These are phyloP conservation scores for Fusarium pseudocircinatum DNA, from an alignment of 2,329 filamentous ascomycete genomes.

Conservation along the genomic window DNA sequence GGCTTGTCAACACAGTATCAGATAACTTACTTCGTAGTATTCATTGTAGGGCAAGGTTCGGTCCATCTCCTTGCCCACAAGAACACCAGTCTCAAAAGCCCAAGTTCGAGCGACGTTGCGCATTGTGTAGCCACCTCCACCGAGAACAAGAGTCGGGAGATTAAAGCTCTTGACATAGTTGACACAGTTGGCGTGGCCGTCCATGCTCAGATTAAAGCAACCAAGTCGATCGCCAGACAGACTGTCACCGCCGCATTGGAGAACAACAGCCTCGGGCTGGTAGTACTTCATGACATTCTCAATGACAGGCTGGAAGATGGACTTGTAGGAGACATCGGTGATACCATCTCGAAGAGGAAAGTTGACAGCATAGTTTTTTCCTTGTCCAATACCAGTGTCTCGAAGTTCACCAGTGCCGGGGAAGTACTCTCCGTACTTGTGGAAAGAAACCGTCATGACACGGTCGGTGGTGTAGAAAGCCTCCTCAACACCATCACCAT, in stretches of 20 bases:
- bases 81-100: conserved; percentile 93
- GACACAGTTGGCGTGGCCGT: conserved; percentile 93
- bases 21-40: conserved; percentile 78
- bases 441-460: conserved; percentile 92
- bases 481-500: conserved; percentile 92
- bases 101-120: conserved; percentile 96
- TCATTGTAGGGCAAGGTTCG: conserved; percentile 93
- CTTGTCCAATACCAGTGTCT: conserved; percentile 86
- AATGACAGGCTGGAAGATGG: conserved; percentile 91
- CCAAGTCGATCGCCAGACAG: conserved; percentile 93
- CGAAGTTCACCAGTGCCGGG: conserved; percentile 89
- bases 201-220: conserved; percentile 98
- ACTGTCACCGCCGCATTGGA: conserved; percentile 96
- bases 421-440: conserved; percentile 98
- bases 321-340: conserved; percentile 87
- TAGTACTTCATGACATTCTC: conserved; percentile 87
- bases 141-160: conserved; percentile 89
- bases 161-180: conserved; percentile 88
- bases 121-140: conserved; percentile 96
- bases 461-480: conserved; percentile 93
- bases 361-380: conserved; percentile 91
- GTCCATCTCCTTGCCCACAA: conserved; percentile 84
- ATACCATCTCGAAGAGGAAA: conserved; percentile 93
- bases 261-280: conserved; percentile 88
- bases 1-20: neutral